Conservation (phyloP, 352 stramenopile genomes). For the Globisporangium uncinulatum region DNA sequence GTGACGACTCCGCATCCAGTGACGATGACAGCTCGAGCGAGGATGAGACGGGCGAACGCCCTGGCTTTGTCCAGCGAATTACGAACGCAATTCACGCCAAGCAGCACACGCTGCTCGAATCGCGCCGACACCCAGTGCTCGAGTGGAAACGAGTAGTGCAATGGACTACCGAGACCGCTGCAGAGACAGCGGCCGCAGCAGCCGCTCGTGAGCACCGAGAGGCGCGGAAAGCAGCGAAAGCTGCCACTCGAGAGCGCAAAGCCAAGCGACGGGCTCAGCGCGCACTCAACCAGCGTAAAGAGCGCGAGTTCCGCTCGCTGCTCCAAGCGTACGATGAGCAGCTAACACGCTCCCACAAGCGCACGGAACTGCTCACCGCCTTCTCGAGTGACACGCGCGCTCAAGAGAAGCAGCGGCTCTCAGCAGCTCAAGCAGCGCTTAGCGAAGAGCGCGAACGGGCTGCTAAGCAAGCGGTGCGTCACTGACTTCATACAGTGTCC, state of each 20-base stretch:
- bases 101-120: conserved; percentile 35
- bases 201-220: conserved; percentile 18
- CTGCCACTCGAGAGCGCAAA: conserved; percentile 33
- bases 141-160: conserved; percentile 42
- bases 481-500: no score
- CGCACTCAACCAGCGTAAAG: conserved; percentile 40
- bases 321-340: conserved; percentile 40
- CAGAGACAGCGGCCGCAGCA: conserved; percentile 19
- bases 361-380: conserved; percentile 31
- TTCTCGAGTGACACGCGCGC: conserved; percentile 38
- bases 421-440: conserved; percentile 1
- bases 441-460: conserved; percentile 3
- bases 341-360: conserved; percentile 38
- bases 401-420: conserved; percentile 15
- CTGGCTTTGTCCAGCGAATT: conserved; percentile 14
- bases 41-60: conserved; percentile 23
- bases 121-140: conserved; percentile 35
- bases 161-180: conserved; percentile 37
- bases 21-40: conserved; percentile 31
- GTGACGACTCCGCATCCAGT: conserved; percentile 14
- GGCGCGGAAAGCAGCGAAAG: conserved; percentile 19
- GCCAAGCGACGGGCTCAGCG: conserved; percentile 38
- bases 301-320: conserved; percentile 35
- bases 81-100: conserved; percentile 23
- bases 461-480: conserved; percentile 5